Evolutionary conservation across 306 rosid genomes (phyloP).

Genomic region (Corylus americana): DNA sequence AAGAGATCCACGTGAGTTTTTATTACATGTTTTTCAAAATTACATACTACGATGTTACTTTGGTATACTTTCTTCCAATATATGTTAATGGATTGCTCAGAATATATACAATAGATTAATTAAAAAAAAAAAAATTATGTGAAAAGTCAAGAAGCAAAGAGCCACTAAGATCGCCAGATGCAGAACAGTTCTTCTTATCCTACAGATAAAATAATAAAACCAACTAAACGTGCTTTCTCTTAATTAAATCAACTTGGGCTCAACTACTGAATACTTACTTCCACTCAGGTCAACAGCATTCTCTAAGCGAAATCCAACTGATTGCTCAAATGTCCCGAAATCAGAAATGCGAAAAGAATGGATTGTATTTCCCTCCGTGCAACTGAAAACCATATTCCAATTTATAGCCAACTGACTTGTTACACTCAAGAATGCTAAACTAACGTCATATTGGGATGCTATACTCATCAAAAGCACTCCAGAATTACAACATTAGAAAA

Average conservation of each 20-base stretch:
- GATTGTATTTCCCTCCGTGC: conserved; percentile 34
- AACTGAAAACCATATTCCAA: conserved; percentile 36
- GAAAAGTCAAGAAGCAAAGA: neutral
- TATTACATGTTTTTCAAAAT: neutral
- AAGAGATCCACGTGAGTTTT: neutral
- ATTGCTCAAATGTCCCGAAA: conserved; percentile 47
- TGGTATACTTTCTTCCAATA: neutral
- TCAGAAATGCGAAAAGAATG: conserved; percentile 48
- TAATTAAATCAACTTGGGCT: conserved; percentile 8
- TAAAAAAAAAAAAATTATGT: no score
- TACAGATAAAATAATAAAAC: neutral
- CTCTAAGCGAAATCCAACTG: conserved; percentile 33
- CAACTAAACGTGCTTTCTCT: conserved; percentile 8
- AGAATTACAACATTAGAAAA: neutral
- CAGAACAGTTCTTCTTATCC: conserved; percentile 7
- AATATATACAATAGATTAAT: no score
- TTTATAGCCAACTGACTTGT: conserved; percentile 8
- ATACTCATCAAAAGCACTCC: neutral
- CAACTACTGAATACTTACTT: conserved; percentile 39
- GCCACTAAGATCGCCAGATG: conserved; percentile 13
- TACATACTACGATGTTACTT: neutral
- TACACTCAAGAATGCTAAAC: neutral
- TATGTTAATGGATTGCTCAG: no score
- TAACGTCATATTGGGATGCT: neutral
- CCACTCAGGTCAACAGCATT: conserved; percentile 39